These are phyloP conservation scores for Pichia kudriavzevii DNA, from an alignment of 1,139 yeast species.

Conservation along the genomic window DNA sequence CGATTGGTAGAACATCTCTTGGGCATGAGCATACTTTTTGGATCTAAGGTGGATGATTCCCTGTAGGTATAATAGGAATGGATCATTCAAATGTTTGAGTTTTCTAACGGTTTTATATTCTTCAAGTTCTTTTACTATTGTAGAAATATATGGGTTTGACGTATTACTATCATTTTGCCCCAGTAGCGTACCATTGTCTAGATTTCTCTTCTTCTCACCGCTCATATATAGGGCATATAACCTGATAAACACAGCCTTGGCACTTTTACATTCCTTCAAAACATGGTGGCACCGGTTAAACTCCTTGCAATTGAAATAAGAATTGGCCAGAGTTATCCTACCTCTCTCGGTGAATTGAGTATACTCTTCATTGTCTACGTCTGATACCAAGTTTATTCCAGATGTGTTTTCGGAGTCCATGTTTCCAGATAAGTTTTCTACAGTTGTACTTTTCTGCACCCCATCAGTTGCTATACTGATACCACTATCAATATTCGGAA, in stretches of 20 bases:
- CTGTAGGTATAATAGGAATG: slow-evolving; percentile 61
- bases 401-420: slow-evolving; percentile 1
- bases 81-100: slow-evolving; percentile 35
- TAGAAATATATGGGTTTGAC: slow-evolving; percentile 23
- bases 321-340: slow-evolving; percentile 51
- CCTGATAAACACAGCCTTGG: slow-evolving; percentile 54
- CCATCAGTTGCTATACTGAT: neutral
- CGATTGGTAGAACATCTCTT: slow-evolving; percentile 50
- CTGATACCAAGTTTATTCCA: neutral
- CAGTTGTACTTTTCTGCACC: neutral
- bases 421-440: slow-evolving; percentile 1
- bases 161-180: slow-evolving; percentile 34
- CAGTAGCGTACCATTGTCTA: slow-evolving; percentile 61
- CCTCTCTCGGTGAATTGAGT: slow-evolving; percentile 11
- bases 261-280: slow-evolving; percentile 45
- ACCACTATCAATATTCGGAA: too few relatives aligned
- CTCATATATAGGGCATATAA: slow-evolving; percentile 58
- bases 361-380: slow-evolving; percentile 7
- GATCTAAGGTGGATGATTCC: slow-evolving; percentile 62
- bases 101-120: slow-evolving; percentile 28
- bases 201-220: slow-evolving; percentile 48
- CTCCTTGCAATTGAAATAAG: slow-evolving; percentile 79
- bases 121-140: slow-evolving; percentile 38
- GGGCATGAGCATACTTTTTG: slow-evolving; percentile 54
- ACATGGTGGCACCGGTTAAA: slow-evolving; percentile 69